Conservation (phyloP, 2,329 filamentous ascomycete species). For the Alternaria panax region DNA sequence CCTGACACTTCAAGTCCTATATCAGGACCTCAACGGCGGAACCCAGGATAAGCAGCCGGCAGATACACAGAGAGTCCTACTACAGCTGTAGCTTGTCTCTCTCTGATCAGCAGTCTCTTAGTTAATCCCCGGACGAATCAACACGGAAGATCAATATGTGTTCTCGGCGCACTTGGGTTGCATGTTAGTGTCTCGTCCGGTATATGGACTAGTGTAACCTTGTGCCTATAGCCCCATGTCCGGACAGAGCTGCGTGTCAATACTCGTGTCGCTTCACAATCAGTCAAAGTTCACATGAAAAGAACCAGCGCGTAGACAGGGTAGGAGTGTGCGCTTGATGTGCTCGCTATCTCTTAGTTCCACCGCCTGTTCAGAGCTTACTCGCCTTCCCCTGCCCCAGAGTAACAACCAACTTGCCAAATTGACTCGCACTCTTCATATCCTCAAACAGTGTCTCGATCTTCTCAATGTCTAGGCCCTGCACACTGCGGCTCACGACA, state of each 20-base stretch:
- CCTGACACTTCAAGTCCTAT: not conserved
- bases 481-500: constrained; percentile 76
- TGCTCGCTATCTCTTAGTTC: no score
- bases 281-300: no score
- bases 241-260: no score
- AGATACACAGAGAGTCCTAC: no score
- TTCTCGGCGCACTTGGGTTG: not conserved
- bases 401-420: constrained; percentile 88
- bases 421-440: constrained; percentile 84
- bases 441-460: constrained; percentile 86
- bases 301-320: no score
- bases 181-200: not conserved
- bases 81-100: not conserved
- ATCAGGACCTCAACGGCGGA: no score
- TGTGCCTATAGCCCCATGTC: not conserved
- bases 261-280: no score
- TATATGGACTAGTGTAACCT: not conserved
- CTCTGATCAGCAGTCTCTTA: not conserved
- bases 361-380: constrained; percentile 48
- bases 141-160: not conserved
- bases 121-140: not conserved
- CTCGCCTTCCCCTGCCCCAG: constrained; percentile 36
- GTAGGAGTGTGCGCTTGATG: no score
- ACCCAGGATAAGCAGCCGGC: no score
- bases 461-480: constrained; percentile 75